These are phyloP conservation scores for Kondoa malvinella DNA, from an alignment of 768 basidiomycete species.

Conservation along the genomic window DNA sequence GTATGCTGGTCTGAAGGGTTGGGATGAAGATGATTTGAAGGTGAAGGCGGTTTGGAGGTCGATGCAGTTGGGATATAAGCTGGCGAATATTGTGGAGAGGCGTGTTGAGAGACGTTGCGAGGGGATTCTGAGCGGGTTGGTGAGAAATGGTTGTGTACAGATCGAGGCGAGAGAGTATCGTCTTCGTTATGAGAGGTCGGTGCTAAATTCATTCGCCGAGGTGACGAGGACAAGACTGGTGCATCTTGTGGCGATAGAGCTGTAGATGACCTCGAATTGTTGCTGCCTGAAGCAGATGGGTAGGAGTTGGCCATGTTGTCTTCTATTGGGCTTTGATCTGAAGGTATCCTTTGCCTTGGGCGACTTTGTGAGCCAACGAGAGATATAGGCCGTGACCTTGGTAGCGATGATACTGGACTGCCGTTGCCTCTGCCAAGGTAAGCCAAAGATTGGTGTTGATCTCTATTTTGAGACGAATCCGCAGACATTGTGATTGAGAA, in stretches of 20 bases:
- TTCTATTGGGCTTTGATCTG: too few species aligned
- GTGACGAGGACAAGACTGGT: not conserved
- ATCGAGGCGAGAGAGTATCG: not conserved
- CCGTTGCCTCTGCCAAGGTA: too few species aligned
- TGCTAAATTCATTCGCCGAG: not conserved
- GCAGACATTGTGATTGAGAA: too few species aligned
- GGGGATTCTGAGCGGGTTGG: not conserved
- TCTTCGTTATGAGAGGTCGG: not conserved
- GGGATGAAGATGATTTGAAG: not conserved
- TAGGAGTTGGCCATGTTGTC: too few species aligned
- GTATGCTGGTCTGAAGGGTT: not conserved
- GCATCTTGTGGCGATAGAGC: not conserved
- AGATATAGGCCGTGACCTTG: too few species aligned
- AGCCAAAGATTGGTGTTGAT: too few species aligned
- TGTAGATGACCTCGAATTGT: too few species aligned
- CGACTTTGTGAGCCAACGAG: too few species aligned
- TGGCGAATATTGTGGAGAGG: not conserved
- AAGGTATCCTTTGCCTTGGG: too few species aligned
- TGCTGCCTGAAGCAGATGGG: too few species aligned
- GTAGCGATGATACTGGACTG: too few species aligned
- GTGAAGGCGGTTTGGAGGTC: slow-evolving; percentile 1
- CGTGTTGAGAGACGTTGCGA: not conserved
- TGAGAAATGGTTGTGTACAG: not conserved
- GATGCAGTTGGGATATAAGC: not conserved
- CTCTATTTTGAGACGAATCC: too few species aligned